Evolutionary conservation across 441 rosid species (phyloP), one percentile per base, ranked within the genome.

Genomic region (Euphorbia celastroides): DNA sequence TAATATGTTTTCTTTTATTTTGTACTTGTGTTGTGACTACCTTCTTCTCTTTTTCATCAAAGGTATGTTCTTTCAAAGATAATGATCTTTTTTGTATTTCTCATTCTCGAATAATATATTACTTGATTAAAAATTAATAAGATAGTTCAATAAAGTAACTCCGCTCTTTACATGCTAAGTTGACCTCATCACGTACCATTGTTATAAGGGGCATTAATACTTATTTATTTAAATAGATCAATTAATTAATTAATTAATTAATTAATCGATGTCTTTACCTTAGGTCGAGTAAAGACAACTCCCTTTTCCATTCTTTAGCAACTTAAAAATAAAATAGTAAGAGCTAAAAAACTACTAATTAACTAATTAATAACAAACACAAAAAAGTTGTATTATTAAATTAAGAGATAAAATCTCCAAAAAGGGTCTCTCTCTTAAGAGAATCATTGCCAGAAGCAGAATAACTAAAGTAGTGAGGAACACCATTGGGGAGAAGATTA

Each of bases 341-440:
- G 38, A 34, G 38, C 38, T 55, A 7, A 57, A 7, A 20, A 42
- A 20, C 42, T 17, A 25, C 14, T 17, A 5, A 25, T 13, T 1
- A 8, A 20, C 1, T 10, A 38, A 22, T 7, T 56, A 38, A 1
- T 10, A 63, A 23, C 34, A 31, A 55, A 26, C 51, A 54, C 7
- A 23, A 23, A 19, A 42, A 22, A 25, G 2, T 44, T 1, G 0
- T 58, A 46, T 13, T 30, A 25, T 58, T 60, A 65, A 72, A 34
- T 3, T 34, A 3, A 71, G 83, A 79, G 71, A 83, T 74, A 70
- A 79, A 65, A 70, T 83, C 79, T 48, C 84, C 89, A 63, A 74
- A 82, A 58, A 75, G 63, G 79, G 74, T 81, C 83, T 90, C 92
- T 76, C 77, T 84, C 73, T 84, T 86, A 44, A 82, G 87, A 76